A percentile compares a stretch with the other conserved stretches of the same genome.
Evolutionary conservation across 1,284 basidiomycete genomes (phyloP).

Genomic region (Sanghuangporus baumii): DNA sequence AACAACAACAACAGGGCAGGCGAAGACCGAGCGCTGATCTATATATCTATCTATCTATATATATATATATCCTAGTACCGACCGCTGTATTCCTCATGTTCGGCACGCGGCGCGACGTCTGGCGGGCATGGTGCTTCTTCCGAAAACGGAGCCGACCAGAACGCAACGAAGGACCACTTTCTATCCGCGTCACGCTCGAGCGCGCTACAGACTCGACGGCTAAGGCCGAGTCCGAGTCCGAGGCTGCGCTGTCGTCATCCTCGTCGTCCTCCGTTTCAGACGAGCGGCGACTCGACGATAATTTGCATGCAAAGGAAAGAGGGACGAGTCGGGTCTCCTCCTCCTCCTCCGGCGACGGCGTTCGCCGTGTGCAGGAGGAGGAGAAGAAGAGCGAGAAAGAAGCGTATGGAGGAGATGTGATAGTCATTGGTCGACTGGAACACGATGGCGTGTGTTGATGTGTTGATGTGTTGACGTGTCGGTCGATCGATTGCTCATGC

Average conservation of each 20-base stretch:
- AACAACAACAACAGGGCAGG: neutral
- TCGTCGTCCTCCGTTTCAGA: neutral
- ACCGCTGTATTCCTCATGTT: slow-evolving; percentile 15
- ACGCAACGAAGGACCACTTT: neutral
- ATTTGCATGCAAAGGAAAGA: neutral
- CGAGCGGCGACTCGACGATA: neutral
- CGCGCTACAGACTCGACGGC: neutral
- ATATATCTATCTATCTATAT: neutral
- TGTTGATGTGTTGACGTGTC: too few relatives aligned
- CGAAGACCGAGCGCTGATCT: neutral
- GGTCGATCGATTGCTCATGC: too few relatives aligned
- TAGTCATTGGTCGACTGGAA: neutral
- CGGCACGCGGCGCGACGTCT: slow-evolving; percentile 12
- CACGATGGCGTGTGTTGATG: neutral
- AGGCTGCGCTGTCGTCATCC: neutral
- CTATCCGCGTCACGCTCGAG: neutral
- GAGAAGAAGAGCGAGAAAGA: neutral
- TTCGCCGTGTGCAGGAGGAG: neutral
- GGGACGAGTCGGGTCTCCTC: neutral
- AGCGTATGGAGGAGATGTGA: neutral
- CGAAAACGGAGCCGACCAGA: neutral
- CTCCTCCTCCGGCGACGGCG: neutral
- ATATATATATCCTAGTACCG: slow-evolving; percentile 8
- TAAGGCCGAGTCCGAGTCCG: too few relatives aligned
- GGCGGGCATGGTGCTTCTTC: slow-evolving; percentile 13